Evolutionary conservation across 2,329 filamentous ascomycete species (phyloP).

Genomic region (Pseudofabraea citricarpa): DNA sequence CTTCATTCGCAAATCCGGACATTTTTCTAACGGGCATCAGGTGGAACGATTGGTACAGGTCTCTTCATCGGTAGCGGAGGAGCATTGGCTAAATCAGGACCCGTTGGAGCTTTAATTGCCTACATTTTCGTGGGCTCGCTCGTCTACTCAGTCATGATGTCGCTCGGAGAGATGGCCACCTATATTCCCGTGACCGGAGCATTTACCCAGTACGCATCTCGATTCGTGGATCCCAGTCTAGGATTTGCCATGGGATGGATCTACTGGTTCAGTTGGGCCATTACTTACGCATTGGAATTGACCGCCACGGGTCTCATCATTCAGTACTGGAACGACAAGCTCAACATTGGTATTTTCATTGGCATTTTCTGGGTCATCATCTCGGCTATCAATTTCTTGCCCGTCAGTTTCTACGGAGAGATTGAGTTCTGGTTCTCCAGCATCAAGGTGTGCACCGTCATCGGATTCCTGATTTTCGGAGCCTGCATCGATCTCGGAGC

Average conservation of each 20-base stretch:
- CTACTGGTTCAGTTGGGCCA: conserved; percentile 76
- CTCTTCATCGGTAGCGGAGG: conserved; percentile 65
- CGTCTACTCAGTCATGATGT: conserved; percentile 71
- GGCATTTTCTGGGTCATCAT: conserved; percentile 69
- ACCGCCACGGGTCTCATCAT: conserved; percentile 70
- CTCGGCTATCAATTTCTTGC: conserved; percentile 64
- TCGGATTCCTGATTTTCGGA: conserved; percentile 72
- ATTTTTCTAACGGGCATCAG: conserved; percentile 22
- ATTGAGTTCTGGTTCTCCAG: conserved; percentile 74
- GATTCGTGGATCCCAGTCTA: conserved; percentile 68
- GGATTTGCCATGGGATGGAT: conserved; percentile 80
- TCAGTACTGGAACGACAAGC: conserved; percentile 61
- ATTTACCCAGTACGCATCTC: conserved; percentile 71
- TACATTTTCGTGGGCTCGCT: conserved; percentile 67
- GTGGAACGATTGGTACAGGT: conserved; percentile 67
- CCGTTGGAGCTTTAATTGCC: conserved; percentile 61
- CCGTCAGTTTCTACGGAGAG: conserved; percentile 69
- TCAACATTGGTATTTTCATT: conserved; percentile 69
- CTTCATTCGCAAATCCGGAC: conserved; percentile 1
- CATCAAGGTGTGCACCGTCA: conserved; percentile 71
- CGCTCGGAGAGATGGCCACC: conserved; percentile 68
- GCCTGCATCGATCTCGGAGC: conserved; percentile 72
- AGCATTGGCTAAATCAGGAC: conserved; percentile 58
- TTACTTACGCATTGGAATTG: conserved; percentile 69
- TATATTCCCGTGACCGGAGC: conserved; percentile 73